These are phyloP conservation scores for Cinnamomum chago DNA, from an alignment of 164 flowering plant genomes.

Conservation along the genomic window DNA sequence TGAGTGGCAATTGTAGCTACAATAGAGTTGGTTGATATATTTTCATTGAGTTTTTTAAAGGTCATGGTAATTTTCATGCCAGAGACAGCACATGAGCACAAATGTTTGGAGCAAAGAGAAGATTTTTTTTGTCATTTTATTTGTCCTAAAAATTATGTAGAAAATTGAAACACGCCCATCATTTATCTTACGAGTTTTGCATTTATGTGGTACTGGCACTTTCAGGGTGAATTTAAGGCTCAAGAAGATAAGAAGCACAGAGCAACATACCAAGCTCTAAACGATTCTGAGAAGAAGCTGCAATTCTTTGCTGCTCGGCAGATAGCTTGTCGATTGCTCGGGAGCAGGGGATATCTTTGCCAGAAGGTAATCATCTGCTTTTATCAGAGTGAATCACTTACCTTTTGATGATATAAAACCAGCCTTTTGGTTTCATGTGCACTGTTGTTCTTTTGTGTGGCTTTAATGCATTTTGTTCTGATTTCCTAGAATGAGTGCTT, in stretches of 20 bases:
- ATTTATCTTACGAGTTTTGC: neutral
- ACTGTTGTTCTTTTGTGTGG: neutral
- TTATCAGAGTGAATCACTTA: neutral
- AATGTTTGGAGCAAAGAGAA: too few species aligned
- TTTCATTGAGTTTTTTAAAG: too few species aligned
- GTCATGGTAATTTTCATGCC: too few species aligned
- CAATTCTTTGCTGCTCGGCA: constrained; percentile 91
- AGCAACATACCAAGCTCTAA: constrained; percentile 63
- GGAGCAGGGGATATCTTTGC: constrained; percentile 90
- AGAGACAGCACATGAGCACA: too few species aligned
- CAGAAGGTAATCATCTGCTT: constrained; percentile 61
- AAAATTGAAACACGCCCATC: neutral
- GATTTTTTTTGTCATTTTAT: too few species aligned
- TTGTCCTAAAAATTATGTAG: neutral
- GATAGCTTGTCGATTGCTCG: constrained; percentile 91
- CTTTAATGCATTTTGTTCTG: neutral
- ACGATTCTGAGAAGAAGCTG: constrained; percentile 65
- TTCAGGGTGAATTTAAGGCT: constrained; percentile 70
- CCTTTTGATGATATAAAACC: neutral
- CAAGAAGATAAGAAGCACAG: constrained; percentile 87
- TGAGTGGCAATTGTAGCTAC: too few species aligned
- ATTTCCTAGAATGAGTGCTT: neutral
- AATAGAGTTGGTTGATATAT: too few species aligned
- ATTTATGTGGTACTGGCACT: neutral
- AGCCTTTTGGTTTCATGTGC: neutral